These are phyloP conservation scores for Aspergillus floridensis DNA, from an alignment of 2,329 filamentous ascomycete species.

Conservation along the genomic window DNA sequence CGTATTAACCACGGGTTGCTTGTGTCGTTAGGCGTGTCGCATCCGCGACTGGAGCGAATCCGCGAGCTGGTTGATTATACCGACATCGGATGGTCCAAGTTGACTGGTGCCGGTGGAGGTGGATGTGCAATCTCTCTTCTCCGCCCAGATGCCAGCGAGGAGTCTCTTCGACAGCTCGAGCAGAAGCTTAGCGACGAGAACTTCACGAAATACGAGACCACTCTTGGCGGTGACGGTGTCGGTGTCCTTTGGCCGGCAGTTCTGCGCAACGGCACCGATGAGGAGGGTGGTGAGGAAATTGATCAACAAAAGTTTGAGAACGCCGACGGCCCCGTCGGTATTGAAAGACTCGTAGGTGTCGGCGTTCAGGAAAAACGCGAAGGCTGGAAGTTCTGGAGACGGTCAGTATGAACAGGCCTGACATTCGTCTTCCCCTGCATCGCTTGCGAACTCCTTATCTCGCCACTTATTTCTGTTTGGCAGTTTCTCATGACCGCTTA, in stretches of 20 bases:
- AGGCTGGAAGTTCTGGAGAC: constrained; percentile 83
- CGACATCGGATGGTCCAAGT: constrained; percentile 92
- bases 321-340: constrained; percentile 77
- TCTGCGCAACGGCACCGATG: constrained; percentile 76
- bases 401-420: constrained; percentile 16
- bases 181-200: constrained; percentile 65
- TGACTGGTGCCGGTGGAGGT: constrained; percentile 92
- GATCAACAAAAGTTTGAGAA: constrained; percentile 84
- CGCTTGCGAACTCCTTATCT: not conserved
- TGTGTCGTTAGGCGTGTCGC: constrained; percentile 87
- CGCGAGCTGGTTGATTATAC: constrained; percentile 86
- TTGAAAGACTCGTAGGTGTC: constrained; percentile 84
- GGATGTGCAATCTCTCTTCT: constrained; percentile 93
- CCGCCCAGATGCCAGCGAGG: constrained; percentile 59
- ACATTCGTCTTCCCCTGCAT: not conserved
- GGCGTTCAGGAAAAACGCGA: constrained; percentile 66
- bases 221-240: constrained; percentile 86
- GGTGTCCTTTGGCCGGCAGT: constrained; percentile 93
- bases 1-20: constrained; percentile 91
- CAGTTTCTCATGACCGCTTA: constrained; percentile 4
- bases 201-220: constrained; percentile 83
- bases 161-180: constrained; percentile 63
- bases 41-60: constrained; percentile 87
- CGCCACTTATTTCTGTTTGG: not conserved
- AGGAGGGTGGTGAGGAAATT: constrained; percentile 86